These are phyloP conservation scores for Arthrobotrys sphaeroides DNA, from an alignment of 2,329 filamentous ascomycete species.

Conservation along the genomic window DNA sequence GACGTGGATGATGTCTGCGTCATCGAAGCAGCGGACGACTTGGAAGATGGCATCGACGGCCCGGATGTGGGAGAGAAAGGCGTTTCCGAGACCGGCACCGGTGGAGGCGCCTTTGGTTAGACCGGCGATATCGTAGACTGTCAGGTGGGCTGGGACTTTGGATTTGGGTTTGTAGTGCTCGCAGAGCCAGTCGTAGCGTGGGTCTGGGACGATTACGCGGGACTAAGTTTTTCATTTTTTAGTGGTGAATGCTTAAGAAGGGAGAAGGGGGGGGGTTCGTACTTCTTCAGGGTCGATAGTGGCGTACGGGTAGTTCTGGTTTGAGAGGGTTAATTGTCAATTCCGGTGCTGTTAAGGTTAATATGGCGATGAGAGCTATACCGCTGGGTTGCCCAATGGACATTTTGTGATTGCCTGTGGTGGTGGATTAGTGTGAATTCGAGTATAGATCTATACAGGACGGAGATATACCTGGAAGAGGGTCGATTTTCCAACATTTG, in stretches of 20 bases:
- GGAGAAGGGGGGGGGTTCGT: not conserved
- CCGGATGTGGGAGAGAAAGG: constrained; percentile 98
- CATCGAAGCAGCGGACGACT: constrained; percentile 95
- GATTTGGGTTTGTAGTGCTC: constrained; percentile 97
- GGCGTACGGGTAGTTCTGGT: constrained; percentile 94
- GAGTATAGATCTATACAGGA: not conserved
- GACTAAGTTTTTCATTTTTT: constrained; percentile 62
- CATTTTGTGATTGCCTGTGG: constrained; percentile 88
- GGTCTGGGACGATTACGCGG: constrained; percentile 94
- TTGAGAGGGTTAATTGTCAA: constrained; percentile 11
- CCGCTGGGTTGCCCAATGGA: constrained; percentile 93
- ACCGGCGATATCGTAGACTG: constrained; percentile 98
- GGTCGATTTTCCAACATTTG: constrained; percentile 99
- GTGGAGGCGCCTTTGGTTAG: constrained; percentile 95
- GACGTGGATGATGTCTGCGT: constrained; percentile 99
- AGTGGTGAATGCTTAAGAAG: not conserved
- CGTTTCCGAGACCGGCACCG: constrained; percentile 94
- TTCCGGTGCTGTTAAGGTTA: constrained; percentile 25
- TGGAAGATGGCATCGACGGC: constrained; percentile 98
- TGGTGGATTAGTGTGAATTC: not conserved
- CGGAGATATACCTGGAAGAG: constrained; percentile 77
- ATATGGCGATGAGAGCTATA: constrained; percentile 65
- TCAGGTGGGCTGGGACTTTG: constrained; percentile 93
- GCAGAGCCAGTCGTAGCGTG: constrained; percentile 93
- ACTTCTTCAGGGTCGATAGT: constrained; percentile 96